Evolutionary conservation across 495 filamentous ascomycete genomes (phyloP).

Genomic region (Penicillium coprophilum): DNA sequence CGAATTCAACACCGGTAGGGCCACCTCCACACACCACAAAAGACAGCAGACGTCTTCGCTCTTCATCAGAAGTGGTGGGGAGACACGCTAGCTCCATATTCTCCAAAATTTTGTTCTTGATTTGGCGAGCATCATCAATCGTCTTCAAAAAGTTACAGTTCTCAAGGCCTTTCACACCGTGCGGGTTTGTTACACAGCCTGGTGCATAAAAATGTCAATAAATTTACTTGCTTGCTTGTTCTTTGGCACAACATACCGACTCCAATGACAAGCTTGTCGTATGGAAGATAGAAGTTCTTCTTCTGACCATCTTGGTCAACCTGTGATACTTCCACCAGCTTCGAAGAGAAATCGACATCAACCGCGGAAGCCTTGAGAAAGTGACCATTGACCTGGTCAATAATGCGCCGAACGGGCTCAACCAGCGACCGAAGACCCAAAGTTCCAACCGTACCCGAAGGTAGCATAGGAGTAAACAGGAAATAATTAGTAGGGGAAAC

Average conservation of each 20-base stretch:
- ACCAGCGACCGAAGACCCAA: slow-evolving; percentile 86
- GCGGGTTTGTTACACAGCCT: slow-evolving; percentile 88
- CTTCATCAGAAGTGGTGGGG: slow-evolving; percentile 86
- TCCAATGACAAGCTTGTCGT: slow-evolving; percentile 96
- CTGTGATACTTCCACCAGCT: slow-evolving; percentile 84
- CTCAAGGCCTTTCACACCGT: slow-evolving; percentile 94
- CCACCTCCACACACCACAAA: slow-evolving; percentile 96
- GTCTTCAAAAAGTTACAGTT: slow-evolving; percentile 93
- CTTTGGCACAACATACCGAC: slow-evolving; percentile 58
- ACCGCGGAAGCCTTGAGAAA: slow-evolving; percentile 85
- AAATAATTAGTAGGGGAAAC: slow-evolving; percentile 96
- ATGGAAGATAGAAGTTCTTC: slow-evolving; percentile 87
- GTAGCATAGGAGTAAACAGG: slow-evolving; percentile 96
- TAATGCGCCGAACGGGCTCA: slow-evolving; percentile 86
- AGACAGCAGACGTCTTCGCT: slow-evolving; percentile 81
- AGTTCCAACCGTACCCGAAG: slow-evolving; percentile 93
- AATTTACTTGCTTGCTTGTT: background rate
- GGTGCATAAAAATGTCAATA: slow-evolving; percentile 10
- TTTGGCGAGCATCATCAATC: slow-evolving; percentile 83
- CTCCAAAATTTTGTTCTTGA: slow-evolving; percentile 85
- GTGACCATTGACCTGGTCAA: slow-evolving; percentile 75
- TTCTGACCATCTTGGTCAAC: slow-evolving; percentile 66
- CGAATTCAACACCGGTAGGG: slow-evolving; percentile 96
- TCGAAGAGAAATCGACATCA: slow-evolving; percentile 86
- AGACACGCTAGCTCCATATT: slow-evolving; percentile 93